Evolutionary conservation across 1,284 basidiomycete species (phyloP).

Genomic region (Naganishia sp.): DNA sequence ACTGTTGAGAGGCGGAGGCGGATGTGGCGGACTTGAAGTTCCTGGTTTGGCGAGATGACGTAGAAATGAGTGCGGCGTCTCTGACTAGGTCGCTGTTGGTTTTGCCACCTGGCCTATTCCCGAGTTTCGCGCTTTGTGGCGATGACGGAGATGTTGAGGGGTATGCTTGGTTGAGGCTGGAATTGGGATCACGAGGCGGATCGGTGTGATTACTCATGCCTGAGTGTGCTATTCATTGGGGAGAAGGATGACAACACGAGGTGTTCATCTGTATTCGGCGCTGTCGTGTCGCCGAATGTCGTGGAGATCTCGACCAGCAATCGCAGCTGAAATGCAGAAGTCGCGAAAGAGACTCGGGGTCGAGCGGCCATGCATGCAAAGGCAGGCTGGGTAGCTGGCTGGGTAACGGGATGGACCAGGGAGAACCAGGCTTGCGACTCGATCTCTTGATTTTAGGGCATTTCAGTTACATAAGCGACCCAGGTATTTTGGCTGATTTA

Average conservation of each 20-base stretch:
- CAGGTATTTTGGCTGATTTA: too few species aligned
- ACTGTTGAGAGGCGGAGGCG: conserved; percentile 22
- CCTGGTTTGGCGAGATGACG: neutral
- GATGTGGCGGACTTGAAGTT: conserved; percentile 12
- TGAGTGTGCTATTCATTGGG: conserved; percentile 22
- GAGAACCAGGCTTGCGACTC: too few species aligned
- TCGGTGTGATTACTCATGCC: conserved; percentile 29
- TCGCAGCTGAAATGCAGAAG: too few species aligned
- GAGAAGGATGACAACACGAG: conserved; percentile 6
- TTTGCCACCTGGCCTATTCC: conserved; percentile 2
- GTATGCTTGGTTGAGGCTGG: conserved; percentile 17
- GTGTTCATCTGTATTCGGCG: conserved; percentile 5
- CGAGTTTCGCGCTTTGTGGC: neutral
- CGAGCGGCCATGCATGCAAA: too few species aligned
- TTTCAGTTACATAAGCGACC: too few species aligned
- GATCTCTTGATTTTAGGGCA: too few species aligned
- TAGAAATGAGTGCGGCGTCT: neutral
- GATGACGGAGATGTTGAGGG: neutral
- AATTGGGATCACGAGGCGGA: conserved; percentile 20
- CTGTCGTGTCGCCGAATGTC: too few species aligned
- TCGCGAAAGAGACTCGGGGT: too few species aligned
- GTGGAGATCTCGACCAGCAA: too few species aligned
- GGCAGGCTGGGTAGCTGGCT: too few species aligned
- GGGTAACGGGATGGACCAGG: too few species aligned
- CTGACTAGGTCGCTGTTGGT: neutral